Base-by-base conservation (phyloP, 164 flowering plant species). In the Houttuynia cordata region DNA sequence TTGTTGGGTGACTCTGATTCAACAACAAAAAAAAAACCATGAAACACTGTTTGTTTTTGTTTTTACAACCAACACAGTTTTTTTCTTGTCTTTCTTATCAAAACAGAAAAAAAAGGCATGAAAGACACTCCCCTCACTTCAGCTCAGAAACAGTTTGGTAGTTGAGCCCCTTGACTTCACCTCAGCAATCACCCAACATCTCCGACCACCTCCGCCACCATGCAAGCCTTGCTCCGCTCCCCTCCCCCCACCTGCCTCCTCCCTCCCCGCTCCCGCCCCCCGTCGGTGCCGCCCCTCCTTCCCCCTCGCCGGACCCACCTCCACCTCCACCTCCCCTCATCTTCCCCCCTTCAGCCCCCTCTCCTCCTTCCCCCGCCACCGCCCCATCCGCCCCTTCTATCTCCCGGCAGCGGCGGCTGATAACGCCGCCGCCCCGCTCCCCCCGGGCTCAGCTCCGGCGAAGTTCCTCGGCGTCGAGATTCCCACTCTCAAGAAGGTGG, bases 401-500 rank as follows among this genome's bases (percentile, higher is more conserved):
- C 23, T 10, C 56, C 24, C 10, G 24, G 23, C 24, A 20, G 49
- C 49, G 17, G 49, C 49, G 57, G 24, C 30, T n/a, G 9, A 1
- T 18, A 10, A 23, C 57, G 24, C 14, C 13, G 57, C 34, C 0
- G 57, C 13, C n/a, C 23, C 30, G 17, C 30, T 23, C 7, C 34
- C 24, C 13, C 30, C 57, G 15, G 3, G 6, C n/a, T 30, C 56
- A 18, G 9, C 37, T 34, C 60, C 71, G 6, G 47, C 63, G 24
- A 68, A 64, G 18, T 47, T 73, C 34, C 51, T 73, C 42, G 72
- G 72, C 24, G 59, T 69, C 15, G 72, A 73, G 14, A 18, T 62
- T 12, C 20, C 10, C 10, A 73, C 72, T 10, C 58, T 72, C 34
- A 72, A 72, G 59, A 72, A 72, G 64, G 67, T 72, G 34, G 52